Conservation (phyloP, 176 grass and related monocot species). For the Zoysia japonica region DNA sequence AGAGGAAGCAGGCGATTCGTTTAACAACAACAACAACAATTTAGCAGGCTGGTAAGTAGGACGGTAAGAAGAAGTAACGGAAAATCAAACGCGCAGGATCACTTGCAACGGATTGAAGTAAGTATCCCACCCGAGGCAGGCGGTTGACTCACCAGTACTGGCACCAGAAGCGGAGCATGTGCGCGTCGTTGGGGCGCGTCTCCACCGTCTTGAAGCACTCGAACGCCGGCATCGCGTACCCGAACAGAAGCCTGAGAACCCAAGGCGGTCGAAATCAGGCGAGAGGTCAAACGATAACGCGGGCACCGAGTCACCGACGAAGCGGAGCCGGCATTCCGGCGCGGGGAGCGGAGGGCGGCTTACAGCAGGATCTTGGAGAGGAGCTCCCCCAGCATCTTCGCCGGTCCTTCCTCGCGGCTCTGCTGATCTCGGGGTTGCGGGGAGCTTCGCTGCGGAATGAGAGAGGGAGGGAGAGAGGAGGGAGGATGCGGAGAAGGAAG, state of each 20-base stretch:
- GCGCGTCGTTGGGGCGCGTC: constrained; percentile 49
- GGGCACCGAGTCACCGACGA: no score
- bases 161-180: constrained; percentile 96
- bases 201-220: constrained; percentile 97
- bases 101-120: no score
- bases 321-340: neutral
- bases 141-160: constrained; percentile 63
- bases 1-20: no score
- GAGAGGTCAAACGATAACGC: no score
- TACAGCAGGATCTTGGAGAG: constrained; percentile 59
- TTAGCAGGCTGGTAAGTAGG: no score
- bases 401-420: neutral
- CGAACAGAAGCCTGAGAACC: constrained; percentile 65
- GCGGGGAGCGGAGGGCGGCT: neutral
- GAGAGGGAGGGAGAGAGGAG: neutral
- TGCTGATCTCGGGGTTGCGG: no score
- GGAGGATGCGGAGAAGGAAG: neutral
- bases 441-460: neutral
- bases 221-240: constrained; percentile 84
- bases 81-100: no score
- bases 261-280: neutral
- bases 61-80: no score
- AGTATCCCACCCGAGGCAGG: no score
- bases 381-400: constrained; percentile 64
- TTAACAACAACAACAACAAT: neutral